Evolutionary conservation across 139 green algal genomes (phyloP).

Genomic region (Spirogloea muscicola): DNA sequence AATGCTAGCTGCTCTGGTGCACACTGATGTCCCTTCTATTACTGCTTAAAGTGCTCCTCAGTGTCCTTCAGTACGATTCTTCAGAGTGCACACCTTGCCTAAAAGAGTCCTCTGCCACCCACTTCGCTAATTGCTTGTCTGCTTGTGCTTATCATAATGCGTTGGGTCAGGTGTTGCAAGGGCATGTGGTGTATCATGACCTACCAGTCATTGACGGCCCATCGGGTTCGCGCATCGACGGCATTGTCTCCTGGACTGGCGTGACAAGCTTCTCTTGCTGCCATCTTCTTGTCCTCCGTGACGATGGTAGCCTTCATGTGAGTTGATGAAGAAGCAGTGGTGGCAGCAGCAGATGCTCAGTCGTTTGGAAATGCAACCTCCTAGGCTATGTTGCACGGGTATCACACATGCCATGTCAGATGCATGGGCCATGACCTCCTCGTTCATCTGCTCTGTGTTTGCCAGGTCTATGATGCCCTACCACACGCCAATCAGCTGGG

Average conservation of each 20-base stretch:
- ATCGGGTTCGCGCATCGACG: constrained; percentile 22
- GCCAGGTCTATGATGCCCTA: background rate
- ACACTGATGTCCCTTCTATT: too few species aligned
- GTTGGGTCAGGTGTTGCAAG: constrained; percentile 9
- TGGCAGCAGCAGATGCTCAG: background rate
- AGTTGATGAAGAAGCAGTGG: background rate
- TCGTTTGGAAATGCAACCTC: background rate
- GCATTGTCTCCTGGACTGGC: constrained; percentile 18
- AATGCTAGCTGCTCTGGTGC: too few species aligned
- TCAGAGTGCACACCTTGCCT: too few species aligned
- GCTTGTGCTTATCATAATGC: too few species aligned
- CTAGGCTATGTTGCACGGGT: background rate
- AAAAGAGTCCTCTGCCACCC: background rate
- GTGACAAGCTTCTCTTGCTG: background rate
- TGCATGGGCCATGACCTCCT: too few species aligned
- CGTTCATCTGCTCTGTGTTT: background rate
- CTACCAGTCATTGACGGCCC: background rate
- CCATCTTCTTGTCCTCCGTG: constrained; percentile 31
- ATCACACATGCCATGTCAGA: background rate
- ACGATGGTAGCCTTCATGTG: constrained; percentile 45
- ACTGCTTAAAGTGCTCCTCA: too few species aligned
- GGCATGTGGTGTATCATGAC: background rate
- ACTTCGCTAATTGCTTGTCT: background rate
- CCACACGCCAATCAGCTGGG: background rate
- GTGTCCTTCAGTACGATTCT: too few species aligned